Evolutionary conservation across 2,329 filamentous ascomycete genomes (phyloP), one percentile per base, ranked within the genome.

Genomic region (Allantophomopsis lycopodina): DNA sequence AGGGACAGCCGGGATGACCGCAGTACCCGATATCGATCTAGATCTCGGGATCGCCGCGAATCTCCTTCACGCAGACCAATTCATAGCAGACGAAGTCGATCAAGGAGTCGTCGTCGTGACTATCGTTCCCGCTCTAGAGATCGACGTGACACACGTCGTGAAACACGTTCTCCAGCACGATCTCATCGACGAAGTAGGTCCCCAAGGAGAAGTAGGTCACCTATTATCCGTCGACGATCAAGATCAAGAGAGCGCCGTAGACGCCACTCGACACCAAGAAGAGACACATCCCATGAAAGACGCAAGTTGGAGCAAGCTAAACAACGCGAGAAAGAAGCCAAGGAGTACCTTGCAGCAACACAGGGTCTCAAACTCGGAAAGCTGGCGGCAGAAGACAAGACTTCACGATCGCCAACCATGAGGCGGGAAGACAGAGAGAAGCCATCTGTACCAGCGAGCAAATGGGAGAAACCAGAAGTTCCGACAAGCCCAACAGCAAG

Each of bases 271-370:
- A 33, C 41, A 17, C 32, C 32, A 14, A 14, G 32, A 15, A 7
- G 32, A 14, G 32, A 34, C 13, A 15, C 32, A 15, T 34, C 35
- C 13, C 35, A 35, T 13, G 54, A 55, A 39, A 42, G 46, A 15
- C 47, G 71, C 65, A 79, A 79, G 52, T 67, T 71, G 46, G 69
- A 70, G 42, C 73, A 77, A 48, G 73, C 76, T 39, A 71, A 66
- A 53, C 73, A 75, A 52, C 68, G 74, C 38, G 73, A 78, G 53
- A 68, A 68, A 45, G 74, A 79, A 55, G 76, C 76, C 32, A 78
- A 76, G 53, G 73, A 72, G 4, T 79, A 79, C 48, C 60, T 78
- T 31, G 73, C 73, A 6, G 73, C 72, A 2, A 14, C 23, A 12
- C 23, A 28, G 23, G 23, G 23, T 28, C 23, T 28, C 23, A 28